These are phyloP conservation scores for Solanum corneliomulleri DNA, from an alignment of 257 asterid genomes.

Conservation along the genomic window DNA sequence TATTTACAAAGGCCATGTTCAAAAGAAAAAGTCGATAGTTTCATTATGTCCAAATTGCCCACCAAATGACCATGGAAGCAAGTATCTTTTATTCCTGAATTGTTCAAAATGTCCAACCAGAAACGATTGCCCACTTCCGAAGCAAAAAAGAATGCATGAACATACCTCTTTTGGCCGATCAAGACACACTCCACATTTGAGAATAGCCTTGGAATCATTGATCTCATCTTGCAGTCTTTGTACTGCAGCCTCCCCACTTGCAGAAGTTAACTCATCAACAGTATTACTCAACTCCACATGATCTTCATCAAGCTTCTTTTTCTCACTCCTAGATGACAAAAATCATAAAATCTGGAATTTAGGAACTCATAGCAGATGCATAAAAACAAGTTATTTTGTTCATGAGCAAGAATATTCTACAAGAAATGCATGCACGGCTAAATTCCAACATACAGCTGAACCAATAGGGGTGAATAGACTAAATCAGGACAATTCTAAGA, in stretches of 20 bases:
- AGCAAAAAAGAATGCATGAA: not conserved
- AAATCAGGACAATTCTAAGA: not conserved
- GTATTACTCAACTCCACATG: conserved; percentile 45
- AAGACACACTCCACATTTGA: conserved; percentile 92
- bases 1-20: not conserved
- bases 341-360: not conserved
- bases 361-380: not conserved
- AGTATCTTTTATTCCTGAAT: not conserved
- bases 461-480: not conserved
- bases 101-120: not conserved
- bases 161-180: conserved; percentile 95
- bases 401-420: not conserved
- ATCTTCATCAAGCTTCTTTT: conserved; percentile 81
- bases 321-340: conserved; percentile 42
- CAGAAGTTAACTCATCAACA: conserved; percentile 52
- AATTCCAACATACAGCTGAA: not conserved
- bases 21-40: not conserved
- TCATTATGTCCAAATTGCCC: not conserved
- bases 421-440: not conserved
- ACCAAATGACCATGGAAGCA: not conserved
- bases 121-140: not conserved
- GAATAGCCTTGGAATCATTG: conserved; percentile 83
- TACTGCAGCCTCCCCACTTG: conserved; percentile 73
- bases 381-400: not conserved
- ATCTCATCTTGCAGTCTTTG: conserved; percentile 86